Evolutionary conservation across 169 alveolate genomes (phyloP).

Genomic region (Plasmodium falciparum): DNA sequence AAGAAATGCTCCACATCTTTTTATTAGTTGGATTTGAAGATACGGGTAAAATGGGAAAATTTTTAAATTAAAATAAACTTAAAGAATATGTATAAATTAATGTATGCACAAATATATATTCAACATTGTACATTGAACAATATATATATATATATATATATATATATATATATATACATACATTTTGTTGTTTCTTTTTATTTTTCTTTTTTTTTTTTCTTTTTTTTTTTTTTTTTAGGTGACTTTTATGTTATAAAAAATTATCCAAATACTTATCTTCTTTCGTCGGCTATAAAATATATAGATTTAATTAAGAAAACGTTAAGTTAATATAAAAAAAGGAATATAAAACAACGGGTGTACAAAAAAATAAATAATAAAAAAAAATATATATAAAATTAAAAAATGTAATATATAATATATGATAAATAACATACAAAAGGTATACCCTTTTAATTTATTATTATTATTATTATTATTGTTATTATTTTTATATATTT

Average conservation of each 20-base stretch:
- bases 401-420: background rate
- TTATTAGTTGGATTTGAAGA: conserved; percentile 74
- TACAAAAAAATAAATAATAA: background rate
- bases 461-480: background rate
- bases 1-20: conserved; percentile 64
- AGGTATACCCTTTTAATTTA: background rate
- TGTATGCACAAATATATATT: background rate
- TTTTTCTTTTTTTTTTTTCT: background rate
- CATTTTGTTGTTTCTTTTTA: background rate
- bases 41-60: conserved; percentile 30
- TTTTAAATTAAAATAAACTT: background rate
- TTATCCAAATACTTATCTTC: conserved; percentile 63
- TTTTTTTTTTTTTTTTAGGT: conserved; percentile 24
- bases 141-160: background rate
- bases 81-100: background rate
- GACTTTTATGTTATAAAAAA: conserved; percentile 66
- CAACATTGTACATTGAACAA: background rate
- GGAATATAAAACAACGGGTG: background rate
- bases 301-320: conserved; percentile 57
- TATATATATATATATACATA: background rate
- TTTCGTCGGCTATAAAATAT: conserved; percentile 63
- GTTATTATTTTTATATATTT: background rate
- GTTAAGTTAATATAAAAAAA: conserved; percentile 9
- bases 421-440: background rate
- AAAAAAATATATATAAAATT: conserved; percentile 5